These are phyloP conservation scores for Rhodotorula babjevae DNA, from an alignment of 768 basidiomycete species.

Conservation along the genomic window DNA sequence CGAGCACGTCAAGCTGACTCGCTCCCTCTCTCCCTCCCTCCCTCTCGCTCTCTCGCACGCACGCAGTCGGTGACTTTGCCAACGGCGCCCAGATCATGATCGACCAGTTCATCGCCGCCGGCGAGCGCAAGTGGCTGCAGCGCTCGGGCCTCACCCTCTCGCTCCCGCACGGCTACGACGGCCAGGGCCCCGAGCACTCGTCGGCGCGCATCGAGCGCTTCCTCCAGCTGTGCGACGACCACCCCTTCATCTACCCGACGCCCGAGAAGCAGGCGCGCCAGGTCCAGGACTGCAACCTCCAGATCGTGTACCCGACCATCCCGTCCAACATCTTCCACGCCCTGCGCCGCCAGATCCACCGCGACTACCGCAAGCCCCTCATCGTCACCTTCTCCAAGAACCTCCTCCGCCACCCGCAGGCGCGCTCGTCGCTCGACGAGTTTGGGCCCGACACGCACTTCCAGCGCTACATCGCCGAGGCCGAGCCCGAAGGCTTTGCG, in stretches of 20 bases:
- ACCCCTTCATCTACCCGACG: constrained; percentile 83
- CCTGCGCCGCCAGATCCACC: constrained; percentile 90
- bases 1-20: neutral
- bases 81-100: constrained; percentile 98
- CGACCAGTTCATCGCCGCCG: constrained; percentile 96
- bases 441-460: constrained; percentile 85
- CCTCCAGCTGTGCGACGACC: constrained; percentile 95
- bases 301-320: constrained; percentile 94
- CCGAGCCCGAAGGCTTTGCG: constrained; percentile 64
- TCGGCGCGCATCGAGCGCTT: constrained; percentile 92
- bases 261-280: constrained; percentile 85
- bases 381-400: constrained; percentile 96
- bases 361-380: constrained; percentile 91
- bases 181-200: constrained; percentile 97
- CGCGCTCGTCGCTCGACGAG: constrained; percentile 77
- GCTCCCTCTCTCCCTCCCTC: no score
- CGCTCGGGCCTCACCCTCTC: constrained; percentile 78
- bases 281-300: constrained; percentile 99
- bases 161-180: constrained; percentile 80
- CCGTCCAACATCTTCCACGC: constrained; percentile 68
- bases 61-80: constrained; percentile 84
- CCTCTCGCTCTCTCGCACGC: neutral
- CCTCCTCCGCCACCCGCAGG: constrained; percentile 87
- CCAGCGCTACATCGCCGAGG: constrained; percentile 87
- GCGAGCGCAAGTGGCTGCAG: constrained; percentile 96